Conservation (phyloP, 2,329 filamentous ascomycete genomes). For the Hypoxylon sp. region DNA sequence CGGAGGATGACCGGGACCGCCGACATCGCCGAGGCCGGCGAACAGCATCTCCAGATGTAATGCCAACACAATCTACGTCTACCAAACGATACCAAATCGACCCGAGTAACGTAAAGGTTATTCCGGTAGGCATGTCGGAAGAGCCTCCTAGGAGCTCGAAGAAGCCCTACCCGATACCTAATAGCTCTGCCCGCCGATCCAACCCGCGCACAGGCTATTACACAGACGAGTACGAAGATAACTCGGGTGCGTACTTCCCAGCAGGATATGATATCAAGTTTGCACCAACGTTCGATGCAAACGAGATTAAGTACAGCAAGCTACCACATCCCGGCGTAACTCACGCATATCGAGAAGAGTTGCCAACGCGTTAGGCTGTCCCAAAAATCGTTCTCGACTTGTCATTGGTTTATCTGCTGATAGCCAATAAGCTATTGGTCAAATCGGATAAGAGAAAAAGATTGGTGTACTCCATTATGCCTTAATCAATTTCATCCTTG, state of each 20-base stretch:
- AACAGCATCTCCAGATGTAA: conserved; percentile 39
- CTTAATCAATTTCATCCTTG: conserved; percentile 17
- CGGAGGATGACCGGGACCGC: conserved; percentile 40
- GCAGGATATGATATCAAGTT: conserved; percentile 34
- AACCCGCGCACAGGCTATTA: conserved; percentile 31
- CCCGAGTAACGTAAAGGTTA: conserved; percentile 5
- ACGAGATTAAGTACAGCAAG: conserved; percentile 36
- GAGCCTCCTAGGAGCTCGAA: conserved; percentile 27
- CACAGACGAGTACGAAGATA: conserved; percentile 33
- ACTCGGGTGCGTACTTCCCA: conserved; percentile 20
- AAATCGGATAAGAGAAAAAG: conserved; percentile 4
- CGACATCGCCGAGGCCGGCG: conserved; percentile 38
- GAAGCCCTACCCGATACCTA: conserved; percentile 33
- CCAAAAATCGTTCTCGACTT: no score
- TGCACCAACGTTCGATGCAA: conserved; percentile 8
- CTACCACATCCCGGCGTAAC: conserved; percentile 30
- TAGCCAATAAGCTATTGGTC: conserved; percentile 2
- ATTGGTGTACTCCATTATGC: conserved; percentile 8
- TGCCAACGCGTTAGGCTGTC: no score
- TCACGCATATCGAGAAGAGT: conserved; percentile 26
- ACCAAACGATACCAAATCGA: conserved; percentile 27
- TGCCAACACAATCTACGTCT: conserved; percentile 20
- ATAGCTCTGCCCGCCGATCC: conserved; percentile 34
- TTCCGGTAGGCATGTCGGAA: conserved; percentile 28
- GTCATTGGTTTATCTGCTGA: no score